A percentile compares a stretch with the other conserved stretches of the same genome.
Evolutionary conservation across 805 yeast species (phyloP).

Genomic region (Pachysolen tannophilus): DNA sequence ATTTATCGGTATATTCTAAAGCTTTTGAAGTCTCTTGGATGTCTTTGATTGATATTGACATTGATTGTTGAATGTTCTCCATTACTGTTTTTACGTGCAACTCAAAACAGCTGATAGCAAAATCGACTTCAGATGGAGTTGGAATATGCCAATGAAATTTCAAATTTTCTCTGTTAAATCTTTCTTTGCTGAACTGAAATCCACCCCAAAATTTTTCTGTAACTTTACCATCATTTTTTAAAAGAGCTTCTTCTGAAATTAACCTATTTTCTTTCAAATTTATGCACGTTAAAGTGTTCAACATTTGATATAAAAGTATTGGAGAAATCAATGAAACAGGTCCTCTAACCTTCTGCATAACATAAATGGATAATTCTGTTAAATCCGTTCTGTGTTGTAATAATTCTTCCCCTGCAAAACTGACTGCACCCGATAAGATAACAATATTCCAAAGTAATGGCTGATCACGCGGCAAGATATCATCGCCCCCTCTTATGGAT

Average conservation of each 20-base stretch:
- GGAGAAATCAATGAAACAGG: constrained; percentile 57
- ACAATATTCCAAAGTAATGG: constrained; percentile 64
- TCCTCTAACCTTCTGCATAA: constrained; percentile 48
- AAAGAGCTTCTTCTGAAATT: constrained; percentile 36
- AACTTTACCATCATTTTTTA: constrained; percentile 25
- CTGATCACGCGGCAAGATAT: constrained; percentile 71
- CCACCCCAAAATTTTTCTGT: constrained; percentile 68
- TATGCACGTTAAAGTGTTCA: constrained; percentile 56
- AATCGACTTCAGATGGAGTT: constrained; percentile 38
- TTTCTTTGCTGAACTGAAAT: constrained; percentile 44
- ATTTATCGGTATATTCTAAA: constrained; percentile 8
- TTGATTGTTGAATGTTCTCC: constrained; percentile 28
- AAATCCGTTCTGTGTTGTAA: constrained; percentile 38
- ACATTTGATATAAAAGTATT: constrained; percentile 50
- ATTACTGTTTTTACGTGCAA: constrained; percentile 36
- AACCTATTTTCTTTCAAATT: constrained; percentile 49
- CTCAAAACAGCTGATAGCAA: constrained; percentile 55
- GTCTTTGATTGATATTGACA: constrained; percentile 2
- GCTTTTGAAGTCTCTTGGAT: neutral
- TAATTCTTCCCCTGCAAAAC: constrained; percentile 53
- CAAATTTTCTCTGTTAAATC: constrained; percentile 42
- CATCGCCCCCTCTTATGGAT: constrained; percentile 51
- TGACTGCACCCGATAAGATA: constrained; percentile 60
- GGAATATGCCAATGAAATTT: constrained; percentile 76
- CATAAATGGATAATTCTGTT: constrained; percentile 31